phyloP scores from a whole-genome alignment of 2,329 filamentous ascomycete genomes.

The Exserohilum turcica region DNA sequence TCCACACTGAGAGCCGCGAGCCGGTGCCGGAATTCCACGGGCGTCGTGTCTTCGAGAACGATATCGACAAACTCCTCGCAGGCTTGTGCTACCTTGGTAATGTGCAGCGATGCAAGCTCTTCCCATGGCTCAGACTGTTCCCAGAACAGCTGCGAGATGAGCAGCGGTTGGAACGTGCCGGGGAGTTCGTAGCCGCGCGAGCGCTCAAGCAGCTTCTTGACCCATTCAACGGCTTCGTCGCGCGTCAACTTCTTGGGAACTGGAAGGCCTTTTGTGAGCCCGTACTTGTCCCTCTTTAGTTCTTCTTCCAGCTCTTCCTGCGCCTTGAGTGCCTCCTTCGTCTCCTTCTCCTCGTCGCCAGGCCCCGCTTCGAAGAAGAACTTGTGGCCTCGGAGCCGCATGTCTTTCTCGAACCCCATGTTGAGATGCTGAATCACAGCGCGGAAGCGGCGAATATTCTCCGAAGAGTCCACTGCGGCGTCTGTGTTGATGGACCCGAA shows the following conservation, averaged over 20 bases:
- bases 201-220: conserved; percentile 48
- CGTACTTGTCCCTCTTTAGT: conserved; percentile 11
- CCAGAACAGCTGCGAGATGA: conserved; percentile 64
- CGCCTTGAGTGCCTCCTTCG: conserved; percentile 1
- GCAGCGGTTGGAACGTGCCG: conserved; percentile 64
- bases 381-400: conserved; percentile 52
- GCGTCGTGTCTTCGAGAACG: conserved; percentile 46
- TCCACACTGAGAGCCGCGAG: conserved; percentile 50
- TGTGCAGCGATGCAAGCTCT: conserved; percentile 44
- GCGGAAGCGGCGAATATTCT: conserved; percentile 55
- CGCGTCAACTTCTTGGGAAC: conserved; percentile 35
- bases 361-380: conserved; percentile 37
- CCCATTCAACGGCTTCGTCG: conserved; percentile 49
- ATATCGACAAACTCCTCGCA: conserved; percentile 45
- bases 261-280: conserved; percentile 4
- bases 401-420: conserved; percentile 53
- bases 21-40: conserved; percentile 47
- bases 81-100: conserved; percentile 43
- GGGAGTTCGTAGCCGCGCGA: conserved; percentile 63
- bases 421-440: conserved; percentile 61
- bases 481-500: conserved; percentile 48
- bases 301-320: conserved; percentile 18
- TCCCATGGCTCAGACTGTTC: conserved; percentile 64
- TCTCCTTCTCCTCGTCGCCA: conserved; percentile 17
- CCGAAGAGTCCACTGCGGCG: conserved; percentile 19